Evolutionary conservation across 1,139 yeast species (phyloP).

Genomic region (Suhomyces bokatorum): DNA sequence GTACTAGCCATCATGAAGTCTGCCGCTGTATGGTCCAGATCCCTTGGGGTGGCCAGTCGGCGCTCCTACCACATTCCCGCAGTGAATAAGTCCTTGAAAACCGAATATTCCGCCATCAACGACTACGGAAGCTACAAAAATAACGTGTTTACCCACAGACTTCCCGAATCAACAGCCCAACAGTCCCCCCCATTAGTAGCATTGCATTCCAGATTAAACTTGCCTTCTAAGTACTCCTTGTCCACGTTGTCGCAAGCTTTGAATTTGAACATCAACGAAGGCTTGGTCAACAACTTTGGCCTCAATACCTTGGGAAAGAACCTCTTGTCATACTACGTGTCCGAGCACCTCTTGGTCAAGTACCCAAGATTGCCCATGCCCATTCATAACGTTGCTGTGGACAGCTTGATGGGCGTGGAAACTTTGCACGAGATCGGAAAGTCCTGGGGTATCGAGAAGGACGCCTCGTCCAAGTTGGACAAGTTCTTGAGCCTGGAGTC

Average conservation of each 20-base stretch:
- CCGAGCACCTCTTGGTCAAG: constrained; percentile 68
- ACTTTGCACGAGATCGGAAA: constrained; percentile 66
- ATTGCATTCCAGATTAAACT: constrained; percentile 72
- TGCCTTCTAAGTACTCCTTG: constrained; percentile 57
- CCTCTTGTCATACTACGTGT: constrained; percentile 70
- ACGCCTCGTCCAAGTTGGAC: constrained; percentile 61
- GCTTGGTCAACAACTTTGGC: constrained; percentile 74
- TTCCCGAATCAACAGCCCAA: constrained; percentile 51
- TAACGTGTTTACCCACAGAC: constrained; percentile 47
- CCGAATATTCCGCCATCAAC: constrained; percentile 32
- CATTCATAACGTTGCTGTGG: constrained; percentile 71
- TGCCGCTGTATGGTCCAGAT: constrained; percentile 12
- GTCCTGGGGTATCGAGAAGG: constrained; percentile 88
- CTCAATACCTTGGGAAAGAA: constrained; percentile 79
- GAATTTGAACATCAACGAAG: constrained; percentile 43
- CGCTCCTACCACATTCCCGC: constrained; percentile 27
- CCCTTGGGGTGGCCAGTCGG: constrained; percentile 11
- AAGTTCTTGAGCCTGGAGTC: constrained; percentile 72
- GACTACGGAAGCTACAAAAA: constrained; percentile 46
- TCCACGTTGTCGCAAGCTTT: constrained; percentile 81
- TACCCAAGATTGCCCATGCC: constrained; percentile 90
- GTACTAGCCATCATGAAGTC: constrained; percentile 8
- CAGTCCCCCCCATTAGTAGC: constrained; percentile 74
- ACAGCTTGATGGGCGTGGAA: constrained; percentile 66
- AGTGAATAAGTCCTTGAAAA: constrained; percentile 24